Evolutionary conservation across 148 eudicot species (phyloP), one percentile per base, ranked within the genome.

Genomic region (Rhododendron ferrugineum): DNA sequence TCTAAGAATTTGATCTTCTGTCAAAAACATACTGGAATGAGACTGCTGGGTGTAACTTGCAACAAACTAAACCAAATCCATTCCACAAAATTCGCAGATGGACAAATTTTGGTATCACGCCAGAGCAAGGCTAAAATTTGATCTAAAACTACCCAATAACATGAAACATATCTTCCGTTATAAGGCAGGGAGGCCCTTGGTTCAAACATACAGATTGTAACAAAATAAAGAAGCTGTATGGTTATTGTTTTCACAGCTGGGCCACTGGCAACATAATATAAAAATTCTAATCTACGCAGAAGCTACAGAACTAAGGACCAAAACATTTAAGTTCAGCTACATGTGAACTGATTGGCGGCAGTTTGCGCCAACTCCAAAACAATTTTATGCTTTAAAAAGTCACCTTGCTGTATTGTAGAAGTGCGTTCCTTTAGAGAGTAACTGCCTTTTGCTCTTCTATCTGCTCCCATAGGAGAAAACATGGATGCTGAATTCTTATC

Each of bases 371-470:
- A 56, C 23, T 37, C 66, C 73, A 97, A 86, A 32, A 32, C 40
- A 70, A 47, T 44, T 68, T 79, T 22, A 42, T 34, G 9, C 16
- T n/a, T 64, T n/a, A 28, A 76, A 86, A 46, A 23, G 32, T 28
- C 90, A 94, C 98, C 99, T 94, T 86, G 89, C 20, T 58, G 80
- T 83, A 82, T 34, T 42, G 87, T 82, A 79, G 86, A 89, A 36
- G 79, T 79, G 44, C 52, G 46, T 80, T 66, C 64, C 34, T 42
- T 62, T 8, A 76, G 44, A 37, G 54, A 4, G 74, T 73, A 85
- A 78, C 80, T 76, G 62, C 60, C 77, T 80, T 81, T 81, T 73
- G 52, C 79, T 56, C 32, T 18, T 68, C 36, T 82, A 78, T 85
- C 86, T 82, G 77, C 78, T 14, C 82, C 89, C 70, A 18, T 50